Evolutionary conservation across 1,284 basidiomycete genomes (phyloP).

Genomic region (Apiotrichum gamsii): DNA sequence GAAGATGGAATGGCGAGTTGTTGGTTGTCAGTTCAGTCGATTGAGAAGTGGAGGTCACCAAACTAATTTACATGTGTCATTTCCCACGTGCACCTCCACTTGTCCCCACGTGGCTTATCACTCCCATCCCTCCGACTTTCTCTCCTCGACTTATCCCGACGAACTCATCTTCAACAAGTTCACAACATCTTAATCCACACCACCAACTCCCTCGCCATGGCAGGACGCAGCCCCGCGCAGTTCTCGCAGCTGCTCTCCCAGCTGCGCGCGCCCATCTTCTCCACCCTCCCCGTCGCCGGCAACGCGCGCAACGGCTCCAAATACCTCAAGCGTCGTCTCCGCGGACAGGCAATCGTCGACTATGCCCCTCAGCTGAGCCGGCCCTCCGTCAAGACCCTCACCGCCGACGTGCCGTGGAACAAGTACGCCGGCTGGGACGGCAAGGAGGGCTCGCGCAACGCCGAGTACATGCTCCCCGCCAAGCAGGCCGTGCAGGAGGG

Average conservation of each 20-base stretch:
- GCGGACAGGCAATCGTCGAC: slow-evolving; percentile 67
- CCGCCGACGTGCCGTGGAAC: slow-evolving; percentile 19
- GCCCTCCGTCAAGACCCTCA: slow-evolving; percentile 17
- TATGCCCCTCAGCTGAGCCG: slow-evolving; percentile 53
- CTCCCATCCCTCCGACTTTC: no score
- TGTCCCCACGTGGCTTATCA: no score
- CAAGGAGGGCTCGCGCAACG: not conserved
- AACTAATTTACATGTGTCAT: no score
- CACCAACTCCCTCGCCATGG: no score
- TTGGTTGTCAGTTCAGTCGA: no score
- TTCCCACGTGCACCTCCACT: no score
- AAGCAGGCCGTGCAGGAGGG: slow-evolving; percentile 19
- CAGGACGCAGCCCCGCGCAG: no score
- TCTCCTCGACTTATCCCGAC: no score
- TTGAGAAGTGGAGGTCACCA: no score
- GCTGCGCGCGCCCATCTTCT: slow-evolving; percentile 57
- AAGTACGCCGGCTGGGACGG: slow-evolving; percentile 30
- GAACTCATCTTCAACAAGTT: no score
- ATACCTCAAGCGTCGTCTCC: slow-evolving; percentile 66
- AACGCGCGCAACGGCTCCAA: slow-evolving; percentile 73
- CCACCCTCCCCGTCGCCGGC: slow-evolving; percentile 75
- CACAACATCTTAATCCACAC: no score
- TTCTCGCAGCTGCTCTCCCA: slow-evolving; percentile 30
- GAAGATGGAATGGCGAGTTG: no score
- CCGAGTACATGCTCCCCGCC: slow-evolving; percentile 10